Percentiles rank a stretch among this genome's conserved stretches.
These are phyloP conservation scores for Hansenula sp. DNA, from an alignment of 1,139 yeast species.

Conservation along the genomic window DNA sequence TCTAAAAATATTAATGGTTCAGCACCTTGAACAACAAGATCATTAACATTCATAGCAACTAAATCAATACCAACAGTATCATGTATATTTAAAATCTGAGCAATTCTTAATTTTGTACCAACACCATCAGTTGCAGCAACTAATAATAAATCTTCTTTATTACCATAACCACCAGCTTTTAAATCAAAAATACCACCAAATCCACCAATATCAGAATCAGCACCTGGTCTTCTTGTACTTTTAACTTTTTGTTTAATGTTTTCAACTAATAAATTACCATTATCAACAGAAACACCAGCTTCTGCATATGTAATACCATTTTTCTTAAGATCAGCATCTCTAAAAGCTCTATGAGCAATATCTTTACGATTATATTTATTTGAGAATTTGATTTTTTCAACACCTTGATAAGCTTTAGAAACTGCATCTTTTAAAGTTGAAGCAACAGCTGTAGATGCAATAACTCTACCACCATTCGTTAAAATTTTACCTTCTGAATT, in stretches of 20 bases:
- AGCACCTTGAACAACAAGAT: constrained; percentile 97
- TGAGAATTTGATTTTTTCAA: constrained; percentile 64
- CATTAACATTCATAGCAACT: constrained; percentile 98
- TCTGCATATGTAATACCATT: constrained; percentile 32
- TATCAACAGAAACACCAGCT: constrained; percentile 97
- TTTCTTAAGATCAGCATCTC: constrained; percentile 37
- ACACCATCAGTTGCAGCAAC: constrained; percentile 99
- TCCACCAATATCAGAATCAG: constrained; percentile 98
- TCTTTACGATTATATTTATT: constrained; percentile 85
- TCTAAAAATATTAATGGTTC: constrained; percentile 95
- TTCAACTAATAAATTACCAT: constrained; percentile 86
- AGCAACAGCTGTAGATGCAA: constrained; percentile 90
- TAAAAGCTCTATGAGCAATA: constrained; percentile 94
- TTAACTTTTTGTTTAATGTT: constrained; percentile 86
- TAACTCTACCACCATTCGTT: constrained; percentile 95
- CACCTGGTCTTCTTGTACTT: constrained; percentile 94
- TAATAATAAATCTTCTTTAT: constrained; percentile 62
- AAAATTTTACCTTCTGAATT: constrained; percentile 52
- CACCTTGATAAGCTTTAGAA: constrained; percentile 80
- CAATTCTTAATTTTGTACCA: constrained; percentile 94
- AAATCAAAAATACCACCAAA: constrained; percentile 96
- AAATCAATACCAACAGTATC: constrained; percentile 97
- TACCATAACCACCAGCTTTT: constrained; percentile 74
- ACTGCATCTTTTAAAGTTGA: constrained; percentile 75
- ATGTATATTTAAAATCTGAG: constrained; percentile 84